phyloP scores from a whole-genome alignment of 202 grass and related monocot species.

The Carex sylvatica region DNA sequence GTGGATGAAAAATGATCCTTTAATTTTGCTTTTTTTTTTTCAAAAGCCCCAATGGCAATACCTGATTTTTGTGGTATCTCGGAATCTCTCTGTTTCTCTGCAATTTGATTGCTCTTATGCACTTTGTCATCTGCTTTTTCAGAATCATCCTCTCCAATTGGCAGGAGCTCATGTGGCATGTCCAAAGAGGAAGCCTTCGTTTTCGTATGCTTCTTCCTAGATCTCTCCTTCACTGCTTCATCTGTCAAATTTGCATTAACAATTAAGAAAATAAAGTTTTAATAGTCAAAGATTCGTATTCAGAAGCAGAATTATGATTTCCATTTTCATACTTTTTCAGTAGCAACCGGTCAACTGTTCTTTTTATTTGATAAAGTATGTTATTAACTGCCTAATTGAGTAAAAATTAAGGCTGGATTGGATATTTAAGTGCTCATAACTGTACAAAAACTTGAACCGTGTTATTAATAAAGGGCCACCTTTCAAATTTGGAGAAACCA shows the following conservation, averaged over 20 bases:
- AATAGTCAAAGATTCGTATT: neutral
- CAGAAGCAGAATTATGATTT: neutral
- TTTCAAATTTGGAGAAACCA: slow-evolving; percentile 17
- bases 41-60: neutral
- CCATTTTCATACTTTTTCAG: neutral
- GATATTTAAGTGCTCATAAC: neutral
- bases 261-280: neutral
- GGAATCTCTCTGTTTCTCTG: neutral
- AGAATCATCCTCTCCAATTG: slow-evolving; percentile 29
- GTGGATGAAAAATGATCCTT: neutral
- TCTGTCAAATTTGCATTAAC: slow-evolving; percentile 2
- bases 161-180: slow-evolving; percentile 7
- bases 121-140: slow-evolving; percentile 23
- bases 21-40: neutral
- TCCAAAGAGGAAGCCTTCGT: slow-evolving; percentile 30
- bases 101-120: neutral
- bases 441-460: neutral
- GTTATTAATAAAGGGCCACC: neutral
- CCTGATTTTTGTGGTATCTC: slow-evolving; percentile 3
- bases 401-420: neutral
- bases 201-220: slow-evolving; percentile 31
- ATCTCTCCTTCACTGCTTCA: slow-evolving; percentile 32
- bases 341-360: neutral
- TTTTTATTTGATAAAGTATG: neutral
- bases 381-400: neutral